Conservation (phyloP, 2,329 filamentous ascomycete genomes). For the Lachnellula hyalina region DNA sequence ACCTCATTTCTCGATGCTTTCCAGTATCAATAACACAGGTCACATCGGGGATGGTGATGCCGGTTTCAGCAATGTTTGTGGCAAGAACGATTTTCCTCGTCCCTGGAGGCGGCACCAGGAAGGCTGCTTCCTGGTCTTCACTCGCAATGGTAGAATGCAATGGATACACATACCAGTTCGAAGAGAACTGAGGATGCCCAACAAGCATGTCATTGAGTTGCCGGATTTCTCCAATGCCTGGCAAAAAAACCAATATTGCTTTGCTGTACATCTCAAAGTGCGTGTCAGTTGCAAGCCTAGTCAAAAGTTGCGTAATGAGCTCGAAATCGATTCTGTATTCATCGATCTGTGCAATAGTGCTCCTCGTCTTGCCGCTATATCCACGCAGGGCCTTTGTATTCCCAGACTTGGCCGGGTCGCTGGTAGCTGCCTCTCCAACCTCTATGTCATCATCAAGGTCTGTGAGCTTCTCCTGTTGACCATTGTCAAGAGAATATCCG, state of each 20-base stretch:
- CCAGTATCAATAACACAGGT: constrained; percentile 96
- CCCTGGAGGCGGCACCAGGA: constrained; percentile 75
- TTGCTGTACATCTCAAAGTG: constrained; percentile 70
- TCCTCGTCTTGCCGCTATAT: constrained; percentile 73
- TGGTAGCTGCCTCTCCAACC: constrained; percentile 45
- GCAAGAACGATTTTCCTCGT: constrained; percentile 90
- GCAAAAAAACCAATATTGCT: constrained; percentile 90
- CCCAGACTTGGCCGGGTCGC: constrained; percentile 41
- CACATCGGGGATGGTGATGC: constrained; percentile 96
- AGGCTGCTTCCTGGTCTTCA: constrained; percentile 93
- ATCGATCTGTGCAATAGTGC: constrained; percentile 71
- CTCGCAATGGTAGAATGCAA: constrained; percentile 93
- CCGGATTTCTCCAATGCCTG: constrained; percentile 89
- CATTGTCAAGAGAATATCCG: constrained; percentile 58
- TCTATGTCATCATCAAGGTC: constrained; percentile 58
- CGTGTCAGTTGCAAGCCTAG: constrained; percentile 65
- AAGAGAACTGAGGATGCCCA: constrained; percentile 68
- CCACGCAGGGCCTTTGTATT: constrained; percentile 60
- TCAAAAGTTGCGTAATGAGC: constrained; percentile 73
- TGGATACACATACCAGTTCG: constrained; percentile 79
- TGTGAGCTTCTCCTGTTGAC: constrained; percentile 43
- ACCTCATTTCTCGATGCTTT: constrained; percentile 92
- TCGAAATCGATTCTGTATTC: constrained; percentile 91
- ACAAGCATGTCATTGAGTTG: constrained; percentile 80
- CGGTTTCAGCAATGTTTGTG: constrained; percentile 97